phyloP scores from a whole-genome alignment of 176 grass and related monocot species.

The Oropetium thomaeum region DNA sequence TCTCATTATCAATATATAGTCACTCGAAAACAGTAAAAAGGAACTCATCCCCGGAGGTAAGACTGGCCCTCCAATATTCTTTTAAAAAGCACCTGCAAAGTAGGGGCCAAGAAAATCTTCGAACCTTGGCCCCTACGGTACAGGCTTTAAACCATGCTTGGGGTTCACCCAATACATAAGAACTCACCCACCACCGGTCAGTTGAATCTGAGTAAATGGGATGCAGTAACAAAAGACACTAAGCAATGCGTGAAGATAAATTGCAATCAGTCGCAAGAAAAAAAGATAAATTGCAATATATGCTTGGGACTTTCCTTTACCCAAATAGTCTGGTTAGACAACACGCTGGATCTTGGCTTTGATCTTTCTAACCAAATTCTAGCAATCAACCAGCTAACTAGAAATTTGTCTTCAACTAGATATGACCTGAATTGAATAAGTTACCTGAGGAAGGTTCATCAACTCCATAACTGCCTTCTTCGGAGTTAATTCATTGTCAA shows the following conservation, averaged over 20 bases:
- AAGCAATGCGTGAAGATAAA: not conserved
- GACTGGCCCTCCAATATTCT: too few species aligned
- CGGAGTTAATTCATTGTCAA: slow-evolving; percentile 88
- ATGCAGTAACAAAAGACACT: not conserved
- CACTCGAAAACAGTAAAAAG: not conserved
- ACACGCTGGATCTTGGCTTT: not conserved
- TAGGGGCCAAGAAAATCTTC: too few species aligned
- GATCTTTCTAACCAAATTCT: not conserved
- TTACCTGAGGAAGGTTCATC: slow-evolving; percentile 95
- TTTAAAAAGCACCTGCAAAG: too few species aligned
- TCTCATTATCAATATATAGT: slow-evolving; percentile 7
- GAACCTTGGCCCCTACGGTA: too few species aligned
- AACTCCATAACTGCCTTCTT: slow-evolving; percentile 90
- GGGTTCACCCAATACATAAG: too few species aligned
- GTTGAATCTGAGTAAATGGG: too few species aligned
- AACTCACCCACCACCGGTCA: too few species aligned
- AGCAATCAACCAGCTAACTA: not conserved
- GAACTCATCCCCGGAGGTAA: too few species aligned
- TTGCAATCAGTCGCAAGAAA: too few species aligned
- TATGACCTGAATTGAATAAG: slow-evolving; percentile 9
- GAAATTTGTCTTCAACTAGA: not conserved
- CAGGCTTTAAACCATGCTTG: too few species aligned
- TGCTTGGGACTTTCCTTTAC: not conserved
- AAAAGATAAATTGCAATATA: not conserved
- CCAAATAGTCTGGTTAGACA: not conserved